Evolutionary conservation across 306 rosid genomes (phyloP).

Genomic region (Vigna unguiculata): DNA sequence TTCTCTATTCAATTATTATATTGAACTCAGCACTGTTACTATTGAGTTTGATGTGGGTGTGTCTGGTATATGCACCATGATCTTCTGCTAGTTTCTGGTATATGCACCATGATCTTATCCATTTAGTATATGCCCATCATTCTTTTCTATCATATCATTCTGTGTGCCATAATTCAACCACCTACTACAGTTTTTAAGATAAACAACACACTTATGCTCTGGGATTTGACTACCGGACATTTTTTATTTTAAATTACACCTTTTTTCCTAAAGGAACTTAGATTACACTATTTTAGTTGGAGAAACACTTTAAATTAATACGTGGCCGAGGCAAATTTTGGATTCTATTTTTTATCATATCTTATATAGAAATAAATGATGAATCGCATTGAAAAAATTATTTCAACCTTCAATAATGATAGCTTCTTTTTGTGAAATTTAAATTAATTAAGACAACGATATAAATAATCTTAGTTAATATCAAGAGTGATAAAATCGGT

Average conservation of each 20-base stretch:
- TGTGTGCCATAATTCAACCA: constrained; percentile 33
- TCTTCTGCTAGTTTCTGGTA: neutral
- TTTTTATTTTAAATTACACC: neutral
- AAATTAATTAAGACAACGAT: too few species aligned
- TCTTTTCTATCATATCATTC: neutral
- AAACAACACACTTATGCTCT: neutral
- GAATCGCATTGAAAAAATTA: neutral
- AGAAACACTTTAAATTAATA: neutral
- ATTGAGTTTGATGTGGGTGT: neutral
- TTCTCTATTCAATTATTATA: constrained; percentile 16
- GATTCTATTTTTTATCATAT: neutral
- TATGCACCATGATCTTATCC: constrained; percentile 5
- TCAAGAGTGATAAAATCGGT: too few species aligned
- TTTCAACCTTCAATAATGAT: neutral
- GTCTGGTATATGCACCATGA: neutral
- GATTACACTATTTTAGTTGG: neutral
- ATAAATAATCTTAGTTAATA: too few species aligned
- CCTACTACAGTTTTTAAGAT: neutral
- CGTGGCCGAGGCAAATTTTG: neutral
- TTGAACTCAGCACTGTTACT: neutral
- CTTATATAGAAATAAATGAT: neutral
- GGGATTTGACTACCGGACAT: neutral
- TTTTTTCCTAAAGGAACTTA: neutral
- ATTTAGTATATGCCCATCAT: constrained; percentile 29
- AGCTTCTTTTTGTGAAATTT: too few species aligned